These are phyloP conservation scores for Fonsecaea pedrosoi DNA, from an alignment of 2,329 filamentous ascomycete species.

Conservation along the genomic window DNA sequence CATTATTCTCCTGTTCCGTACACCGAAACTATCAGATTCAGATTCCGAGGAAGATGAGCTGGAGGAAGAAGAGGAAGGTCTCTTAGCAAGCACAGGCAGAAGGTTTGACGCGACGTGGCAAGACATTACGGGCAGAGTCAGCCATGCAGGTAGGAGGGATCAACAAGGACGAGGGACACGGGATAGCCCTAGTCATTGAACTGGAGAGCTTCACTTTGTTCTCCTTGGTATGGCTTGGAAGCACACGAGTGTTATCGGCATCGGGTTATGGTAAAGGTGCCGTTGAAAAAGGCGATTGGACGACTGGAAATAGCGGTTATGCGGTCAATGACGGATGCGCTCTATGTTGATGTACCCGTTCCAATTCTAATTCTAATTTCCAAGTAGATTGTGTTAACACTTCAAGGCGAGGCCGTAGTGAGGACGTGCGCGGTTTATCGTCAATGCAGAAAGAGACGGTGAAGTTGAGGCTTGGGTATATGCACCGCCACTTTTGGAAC, in stretches of 20 bases:
- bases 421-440: background rate
- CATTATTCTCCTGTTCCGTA: constrained; percentile 76
- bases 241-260: background rate
- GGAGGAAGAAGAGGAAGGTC: constrained; percentile 91
- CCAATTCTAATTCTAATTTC: background rate
- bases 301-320: background rate
- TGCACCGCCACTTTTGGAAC: background rate
- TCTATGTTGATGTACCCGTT: background rate
- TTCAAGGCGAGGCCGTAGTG: background rate
- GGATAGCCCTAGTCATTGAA: constrained; percentile 19
- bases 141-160: constrained; percentile 19
- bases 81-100: constrained; percentile 81
- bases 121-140: constrained; percentile 73
- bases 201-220: background rate
- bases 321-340: constrained; percentile 1
- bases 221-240: background rate
- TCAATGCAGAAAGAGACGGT: background rate
- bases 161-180: constrained; percentile 23
- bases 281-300: background rate
- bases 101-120: constrained; percentile 88
- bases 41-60: constrained; percentile 82
- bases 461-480: background rate
- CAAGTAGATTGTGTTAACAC: background rate
- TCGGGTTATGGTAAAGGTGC: background rate
- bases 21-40: constrained; percentile 76